A percentile compares a stretch with the other conserved stretches of the same genome.
phyloP scores from a whole-genome alignment of 805 yeast genomes.

The Ogataea trehaloabstinens region DNA sequence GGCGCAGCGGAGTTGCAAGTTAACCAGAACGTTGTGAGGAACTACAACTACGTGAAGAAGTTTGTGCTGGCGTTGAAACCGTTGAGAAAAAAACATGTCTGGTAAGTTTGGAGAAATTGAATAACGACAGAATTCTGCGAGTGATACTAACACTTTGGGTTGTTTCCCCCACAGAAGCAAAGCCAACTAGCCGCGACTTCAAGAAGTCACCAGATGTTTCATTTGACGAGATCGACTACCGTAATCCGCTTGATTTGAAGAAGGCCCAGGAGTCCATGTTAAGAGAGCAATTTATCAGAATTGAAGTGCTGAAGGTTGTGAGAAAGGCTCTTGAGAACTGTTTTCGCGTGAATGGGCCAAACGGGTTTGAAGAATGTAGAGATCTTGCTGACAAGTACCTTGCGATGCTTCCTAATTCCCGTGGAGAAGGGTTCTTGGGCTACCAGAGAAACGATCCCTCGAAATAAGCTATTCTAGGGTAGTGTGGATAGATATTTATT shows the following conservation, averaged over 20 bases:
- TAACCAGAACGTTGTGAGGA: background rate
- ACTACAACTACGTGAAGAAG: too few relatives aligned
- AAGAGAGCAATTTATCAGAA: slow-evolving; percentile 77
- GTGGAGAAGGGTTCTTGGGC: slow-evolving; percentile 73
- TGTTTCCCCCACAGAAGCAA: slow-evolving; percentile 1
- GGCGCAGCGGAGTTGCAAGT: background rate
- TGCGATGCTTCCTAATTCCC: slow-evolving; percentile 69
- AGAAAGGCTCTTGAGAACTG: slow-evolving; percentile 78
- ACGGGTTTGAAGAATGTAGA: slow-evolving; percentile 76
- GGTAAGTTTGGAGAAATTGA: slow-evolving; percentile 2
- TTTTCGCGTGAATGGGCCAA: slow-evolving; percentile 56
- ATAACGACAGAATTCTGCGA: background rate
- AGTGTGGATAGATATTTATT: slow-evolving; percentile 5
- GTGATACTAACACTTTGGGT: background rate
- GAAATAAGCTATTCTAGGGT: slow-evolving; percentile 41
- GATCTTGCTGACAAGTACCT: slow-evolving; percentile 74
- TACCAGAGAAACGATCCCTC: slow-evolving; percentile 87
- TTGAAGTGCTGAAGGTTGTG: slow-evolving; percentile 61
- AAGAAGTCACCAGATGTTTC: slow-evolving; percentile 65
- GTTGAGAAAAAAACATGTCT: slow-evolving; percentile 1
- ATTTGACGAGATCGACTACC: slow-evolving; percentile 79
- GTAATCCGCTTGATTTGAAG: slow-evolving; percentile 57
- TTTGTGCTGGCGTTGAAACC: too few relatives aligned
- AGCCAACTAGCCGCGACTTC: slow-evolving; percentile 18
- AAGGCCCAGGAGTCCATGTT: slow-evolving; percentile 75